Base-by-base conservation (phyloP, 495 filamentous ascomycete species). In the Podospora bellae-mahoneyi region DNA sequence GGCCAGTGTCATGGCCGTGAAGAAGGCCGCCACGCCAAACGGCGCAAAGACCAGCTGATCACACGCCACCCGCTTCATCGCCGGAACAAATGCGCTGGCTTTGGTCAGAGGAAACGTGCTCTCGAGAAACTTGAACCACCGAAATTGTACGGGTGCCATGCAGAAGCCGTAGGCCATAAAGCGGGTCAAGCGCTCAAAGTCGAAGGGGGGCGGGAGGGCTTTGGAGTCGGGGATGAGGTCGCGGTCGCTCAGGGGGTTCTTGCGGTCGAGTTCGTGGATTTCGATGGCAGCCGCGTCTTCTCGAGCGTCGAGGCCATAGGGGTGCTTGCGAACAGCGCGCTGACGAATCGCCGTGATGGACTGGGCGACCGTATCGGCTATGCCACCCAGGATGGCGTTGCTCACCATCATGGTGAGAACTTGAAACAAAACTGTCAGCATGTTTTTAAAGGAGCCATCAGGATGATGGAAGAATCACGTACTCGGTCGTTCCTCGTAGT, bases 381-480 rank as follows among this genome's bases (percentile, higher is more conserved):
- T 64, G 69, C 93, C 94, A 78, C 91, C 92, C 28, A 99, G 87
- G 39, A 99, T 90, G 66, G 95, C 90, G 79, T 99, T 99, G 72
- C 92, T 94, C 69, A 97, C 91, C 95, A 98, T 99, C 78, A 94
- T 99, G 56, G 95, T 99, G 69, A 99, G 84, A 53, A 99, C 92
- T 91, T 79, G 72, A 66, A 68, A 5, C 56, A 67, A 20, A 5
- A 15, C 55, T 58, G 55, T 58, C 55, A 58, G 55, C 23, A 27
- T 26, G 0, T 30, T 60, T n/a, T 5, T 64, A 62, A 44, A 69
- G 6, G 3, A 64, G 5, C 26, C 16, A 26, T 55, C 27, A 34
- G 27, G 27, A 54, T 9, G n/a, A 16, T 13, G n/a, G 28, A 9
- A 27, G 10, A 26, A 44, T 32, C 60, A 73, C 82, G 68, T 84